Percentiles rank a stretch among this genome's conserved stretches.
Conservation (phyloP, 108 stramenopile genomes). For the Asterionellopsis glacialis region DNA sequence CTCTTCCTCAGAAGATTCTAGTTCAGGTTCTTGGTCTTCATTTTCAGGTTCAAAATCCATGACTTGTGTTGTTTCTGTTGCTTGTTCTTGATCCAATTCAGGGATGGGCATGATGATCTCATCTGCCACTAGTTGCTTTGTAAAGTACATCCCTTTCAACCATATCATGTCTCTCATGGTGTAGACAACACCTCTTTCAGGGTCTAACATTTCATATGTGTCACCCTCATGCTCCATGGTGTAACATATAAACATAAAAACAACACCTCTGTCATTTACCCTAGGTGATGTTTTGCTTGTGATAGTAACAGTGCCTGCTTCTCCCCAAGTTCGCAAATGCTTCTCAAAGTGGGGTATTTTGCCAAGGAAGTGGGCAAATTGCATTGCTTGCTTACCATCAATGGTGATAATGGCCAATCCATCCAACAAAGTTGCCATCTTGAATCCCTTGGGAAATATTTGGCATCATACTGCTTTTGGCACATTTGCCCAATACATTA, state of each 20-base stretch:
- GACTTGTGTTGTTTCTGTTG: not conserved
- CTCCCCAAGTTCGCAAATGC: conserved; percentile 14
- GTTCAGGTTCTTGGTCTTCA: not conserved
- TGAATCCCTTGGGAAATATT: conserved; percentile 5
- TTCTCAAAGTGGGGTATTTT: conserved; percentile 6
- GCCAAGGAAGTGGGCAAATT: conserved; percentile 7
- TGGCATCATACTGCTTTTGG: not conserved
- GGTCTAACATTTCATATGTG: conserved; percentile 18
- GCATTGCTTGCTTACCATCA: conserved; percentile 2
- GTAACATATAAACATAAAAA: conserved; percentile 22
- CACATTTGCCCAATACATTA: conserved; percentile 2
- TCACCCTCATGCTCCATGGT: conserved; percentile 8
- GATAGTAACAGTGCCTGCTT: conserved; percentile 11
- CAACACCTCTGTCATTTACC: conserved; percentile 10
- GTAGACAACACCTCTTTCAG: conserved; percentile 8
- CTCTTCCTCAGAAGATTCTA: not conserved
- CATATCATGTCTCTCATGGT: conserved; percentile 22
- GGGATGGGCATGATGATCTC: not conserved
- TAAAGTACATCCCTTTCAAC: conserved; percentile 27
- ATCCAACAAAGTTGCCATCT: conserved; percentile 14
- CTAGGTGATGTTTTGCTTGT: not conserved
- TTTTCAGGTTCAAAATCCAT: too few species aligned
- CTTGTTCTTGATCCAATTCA: conserved; percentile 1
- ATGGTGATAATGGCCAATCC: conserved; percentile 6
- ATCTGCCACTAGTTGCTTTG: not conserved